Conservation (phyloP, 345 rosid species). For the Moricandia moricandioides region DNA sequence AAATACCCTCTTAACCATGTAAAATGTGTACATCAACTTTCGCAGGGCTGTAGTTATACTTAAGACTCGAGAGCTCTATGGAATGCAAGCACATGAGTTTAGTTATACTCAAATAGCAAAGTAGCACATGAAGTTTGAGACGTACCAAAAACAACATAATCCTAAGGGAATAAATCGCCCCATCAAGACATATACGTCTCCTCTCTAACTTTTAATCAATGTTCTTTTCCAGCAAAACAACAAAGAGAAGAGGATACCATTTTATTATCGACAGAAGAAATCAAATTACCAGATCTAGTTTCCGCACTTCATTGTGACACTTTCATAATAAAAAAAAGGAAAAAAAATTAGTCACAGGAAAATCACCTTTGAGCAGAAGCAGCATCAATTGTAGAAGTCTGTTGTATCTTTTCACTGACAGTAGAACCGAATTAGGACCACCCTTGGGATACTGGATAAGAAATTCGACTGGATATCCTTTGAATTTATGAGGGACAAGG, state of each 20-base stretch:
- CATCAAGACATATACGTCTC: conserved; percentile 16
- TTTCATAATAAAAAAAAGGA: conserved; percentile 14
- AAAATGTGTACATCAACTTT: background rate
- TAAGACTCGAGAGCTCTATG: background rate
- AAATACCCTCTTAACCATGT: background rate
- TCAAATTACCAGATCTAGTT: conserved; percentile 32
- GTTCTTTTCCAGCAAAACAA: conserved; percentile 10
- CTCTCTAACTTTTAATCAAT: conserved; percentile 25
- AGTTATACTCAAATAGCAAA: background rate
- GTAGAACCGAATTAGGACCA: conserved; percentile 93
- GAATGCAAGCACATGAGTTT: conserved; percentile 8
- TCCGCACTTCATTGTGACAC: conserved; percentile 24
- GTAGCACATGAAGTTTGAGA: conserved; percentile 29
- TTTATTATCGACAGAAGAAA: conserved; percentile 37
- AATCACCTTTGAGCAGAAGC: conserved; percentile 30
- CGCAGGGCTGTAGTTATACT: background rate
- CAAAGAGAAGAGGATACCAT: conserved; percentile 25
- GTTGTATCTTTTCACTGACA: conserved; percentile 81
- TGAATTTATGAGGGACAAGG: conserved; percentile 77
- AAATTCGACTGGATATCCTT: conserved; percentile 90
- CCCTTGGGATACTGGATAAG: conserved; percentile 88
- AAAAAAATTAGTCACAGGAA: conserved; percentile 24
- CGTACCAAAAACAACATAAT: conserved; percentile 30
- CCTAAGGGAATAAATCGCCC: conserved; percentile 17
- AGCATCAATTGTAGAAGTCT: conserved; percentile 57